A percentile compares a stretch with the other conserved stretches of the same genome.
Evolutionary conservation across 2,329 filamentous ascomycete genomes (phyloP).

Genomic region (Remersonia thermophila): DNA sequence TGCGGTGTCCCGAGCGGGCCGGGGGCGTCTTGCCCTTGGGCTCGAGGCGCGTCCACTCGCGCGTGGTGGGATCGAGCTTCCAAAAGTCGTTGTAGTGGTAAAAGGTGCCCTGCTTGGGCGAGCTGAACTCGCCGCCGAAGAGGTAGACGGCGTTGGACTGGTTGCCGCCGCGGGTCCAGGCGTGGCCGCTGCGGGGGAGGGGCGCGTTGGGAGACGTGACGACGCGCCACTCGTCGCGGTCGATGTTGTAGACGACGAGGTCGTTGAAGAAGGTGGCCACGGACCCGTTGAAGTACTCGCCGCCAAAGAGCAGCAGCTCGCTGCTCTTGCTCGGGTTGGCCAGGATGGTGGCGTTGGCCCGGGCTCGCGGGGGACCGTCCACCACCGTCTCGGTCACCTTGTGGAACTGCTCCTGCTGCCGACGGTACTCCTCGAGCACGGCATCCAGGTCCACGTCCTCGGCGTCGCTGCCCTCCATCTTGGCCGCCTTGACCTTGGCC

Average conservation of each 20-base stretch:
- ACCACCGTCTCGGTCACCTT: constrained; percentile 77
- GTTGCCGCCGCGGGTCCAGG: constrained; percentile 85
- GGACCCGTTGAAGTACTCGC: constrained; percentile 90
- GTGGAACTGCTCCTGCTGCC: constrained; percentile 84
- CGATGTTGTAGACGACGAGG: constrained; percentile 60
- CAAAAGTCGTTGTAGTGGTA: constrained; percentile 99
- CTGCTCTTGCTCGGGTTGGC: constrained; percentile 78
- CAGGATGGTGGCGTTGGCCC: constrained; percentile 70
- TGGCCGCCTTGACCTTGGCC: constrained; percentile 55
- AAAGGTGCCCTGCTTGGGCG: constrained; percentile 93
- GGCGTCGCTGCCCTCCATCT: constrained; percentile 69
- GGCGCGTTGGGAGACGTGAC: constrained; percentile 87
- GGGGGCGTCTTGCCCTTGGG: constrained; percentile 65
- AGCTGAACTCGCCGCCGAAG: constrained; percentile 94
- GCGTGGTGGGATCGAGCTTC: constrained; percentile 68
- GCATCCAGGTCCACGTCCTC: constrained; percentile 90
- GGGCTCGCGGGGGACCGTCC: constrained; percentile 59
- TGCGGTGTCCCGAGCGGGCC: constrained; percentile 80
- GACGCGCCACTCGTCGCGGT: constrained; percentile 78
- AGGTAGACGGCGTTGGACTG: constrained; percentile 69
- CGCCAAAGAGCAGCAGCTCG: constrained; percentile 83
- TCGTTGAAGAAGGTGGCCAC: constrained; percentile 63
- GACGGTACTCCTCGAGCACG: constrained; percentile 84
- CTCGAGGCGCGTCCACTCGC: constrained; percentile 89
- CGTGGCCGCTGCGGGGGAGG: constrained; percentile 81